Percentiles rank a stretch among this genome's conserved stretches.
Evolutionary conservation across 345 rosid genomes (phyloP).

Genomic region (Physaria fendleri): DNA sequence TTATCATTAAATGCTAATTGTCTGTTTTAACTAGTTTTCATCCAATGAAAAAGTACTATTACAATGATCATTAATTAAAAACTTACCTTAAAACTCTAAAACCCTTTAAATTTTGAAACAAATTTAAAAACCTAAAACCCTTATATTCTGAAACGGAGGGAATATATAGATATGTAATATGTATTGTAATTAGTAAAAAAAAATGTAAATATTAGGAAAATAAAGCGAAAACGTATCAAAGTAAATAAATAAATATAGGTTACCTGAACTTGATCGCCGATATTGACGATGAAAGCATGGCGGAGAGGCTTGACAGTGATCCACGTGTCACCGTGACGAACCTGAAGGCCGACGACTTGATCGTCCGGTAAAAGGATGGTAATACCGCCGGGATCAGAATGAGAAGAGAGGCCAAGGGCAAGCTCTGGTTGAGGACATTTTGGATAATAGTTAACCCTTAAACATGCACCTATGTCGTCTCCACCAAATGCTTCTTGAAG

Average conservation of each 20-base stretch:
- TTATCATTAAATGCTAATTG: no score
- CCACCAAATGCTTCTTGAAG: conserved; percentile 82
- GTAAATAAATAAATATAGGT: neutral
- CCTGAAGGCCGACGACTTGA: conserved; percentile 73
- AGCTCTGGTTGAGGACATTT: conserved; percentile 86
- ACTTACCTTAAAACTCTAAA: no score
- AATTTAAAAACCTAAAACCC: no score
- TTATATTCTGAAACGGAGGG: no score
- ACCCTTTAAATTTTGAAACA: no score
- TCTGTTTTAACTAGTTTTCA: no score
- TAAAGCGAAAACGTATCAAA: neutral
- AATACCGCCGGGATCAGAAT: conserved; percentile 92
- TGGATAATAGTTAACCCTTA: conserved; percentile 80
- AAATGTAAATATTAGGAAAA: neutral
- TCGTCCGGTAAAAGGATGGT: conserved; percentile 73
- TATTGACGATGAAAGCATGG: conserved; percentile 72
- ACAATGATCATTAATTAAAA: no score
- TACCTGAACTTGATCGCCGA: conserved; percentile 95
- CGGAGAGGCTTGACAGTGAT: conserved; percentile 68
- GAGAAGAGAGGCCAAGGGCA: conserved; percentile 76
- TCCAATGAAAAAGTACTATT: no score
- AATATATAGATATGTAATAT: no score
- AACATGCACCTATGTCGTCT: conserved; percentile 56
- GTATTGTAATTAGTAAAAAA: neutral
- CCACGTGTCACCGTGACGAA: conserved; percentile 52